Base-by-base conservation (phyloP, 805 yeast genomes). In the Jamesozyma rosinii region DNA sequence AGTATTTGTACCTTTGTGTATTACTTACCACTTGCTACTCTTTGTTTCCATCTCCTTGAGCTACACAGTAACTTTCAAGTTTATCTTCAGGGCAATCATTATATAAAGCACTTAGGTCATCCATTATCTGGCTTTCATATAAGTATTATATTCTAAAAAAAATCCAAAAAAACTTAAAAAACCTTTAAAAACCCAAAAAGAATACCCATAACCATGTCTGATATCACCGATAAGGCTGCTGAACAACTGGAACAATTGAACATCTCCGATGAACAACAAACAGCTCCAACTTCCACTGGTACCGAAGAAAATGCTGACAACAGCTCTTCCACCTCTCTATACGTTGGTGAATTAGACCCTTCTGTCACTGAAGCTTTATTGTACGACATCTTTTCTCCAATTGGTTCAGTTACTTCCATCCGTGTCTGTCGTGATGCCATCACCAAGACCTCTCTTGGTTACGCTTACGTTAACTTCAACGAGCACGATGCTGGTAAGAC, bases 351-450 rank as follows among this genome's bases (percentile, higher is more conserved):
- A 72, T 80, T 92, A 59, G 94, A 86, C 68, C 85, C 89, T 51
- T 67, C 83, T 37, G 95, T 92, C 57, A 84, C 87, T 57, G 98
- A 92, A 76, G 95, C 97, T 49, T 75, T 83, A 58, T 79, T 92
- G 63, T 92, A 84, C 65, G 98, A 92, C 74, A 74, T 89, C 59
- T 92, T 92, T 75, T 84, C 95, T 52, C 88, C 85, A 63, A 76
- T 90, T 58, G 98, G 97, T 56, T 88, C 86, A 61, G 97, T 92
- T 48, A 78, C 96, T 27, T 86, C 96, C 50, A 89, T 92, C 68
- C 89, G 97, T 74, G 96, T 92, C 52, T 92, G 98, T 75, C 90
- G 98, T 73, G 97, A 92, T 65, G 95, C 97, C 56, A 83, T 92
- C 58, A 81, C 97, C 67, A 86, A 90, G 75, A 88, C 87, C 64